A percentile compares a stretch with the other conserved stretches of the same genome.
Conservation (phyloP, 2,329 filamentous ascomycete genomes). For the Ophidiomyces ophidiicola region DNA sequence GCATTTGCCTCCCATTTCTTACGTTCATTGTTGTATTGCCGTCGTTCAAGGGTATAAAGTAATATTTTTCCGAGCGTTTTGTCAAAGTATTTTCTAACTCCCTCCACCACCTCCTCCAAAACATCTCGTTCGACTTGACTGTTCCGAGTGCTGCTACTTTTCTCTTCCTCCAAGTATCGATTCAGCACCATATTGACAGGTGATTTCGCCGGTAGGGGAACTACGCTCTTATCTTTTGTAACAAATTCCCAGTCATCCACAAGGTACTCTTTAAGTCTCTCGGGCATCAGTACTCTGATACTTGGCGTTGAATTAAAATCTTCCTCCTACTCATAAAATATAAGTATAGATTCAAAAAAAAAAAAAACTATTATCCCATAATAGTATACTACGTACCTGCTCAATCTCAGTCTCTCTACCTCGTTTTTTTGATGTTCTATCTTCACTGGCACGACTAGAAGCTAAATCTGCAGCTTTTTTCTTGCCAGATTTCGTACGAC, state of each 20-base stretch:
- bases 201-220: slow-evolving; percentile 65
- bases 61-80: slow-evolving; percentile 76
- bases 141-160: slow-evolving; percentile 42
- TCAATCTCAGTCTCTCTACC: slow-evolving; percentile 38
- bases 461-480: slow-evolving; percentile 30
- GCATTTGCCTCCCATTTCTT: slow-evolving; percentile 54
- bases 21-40: slow-evolving; percentile 69
- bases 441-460: slow-evolving; percentile 36
- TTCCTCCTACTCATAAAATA: slow-evolving; percentile 58
- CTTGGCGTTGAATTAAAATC: slow-evolving; percentile 71
- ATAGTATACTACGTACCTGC: slow-evolving; percentile 28
- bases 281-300: slow-evolving; percentile 74
- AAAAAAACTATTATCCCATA: neutral
- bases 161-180: slow-evolving; percentile 64
- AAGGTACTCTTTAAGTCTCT: slow-evolving; percentile 78
- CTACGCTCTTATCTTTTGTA: slow-evolving; percentile 85
- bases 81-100: slow-evolving; percentile 88
- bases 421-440: slow-evolving; percentile 35
- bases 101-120: slow-evolving; percentile 75
- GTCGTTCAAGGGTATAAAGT: slow-evolving; percentile 85
- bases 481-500: slow-evolving; percentile 26
- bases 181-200: slow-evolving; percentile 67
- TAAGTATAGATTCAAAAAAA: slow-evolving; percentile 8
- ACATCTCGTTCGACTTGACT: slow-evolving; percentile 55
- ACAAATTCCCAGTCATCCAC: slow-evolving; percentile 99